Conservation (phyloP, 1,284 basidiomycete species). For the Ustilago lituana region DNA sequence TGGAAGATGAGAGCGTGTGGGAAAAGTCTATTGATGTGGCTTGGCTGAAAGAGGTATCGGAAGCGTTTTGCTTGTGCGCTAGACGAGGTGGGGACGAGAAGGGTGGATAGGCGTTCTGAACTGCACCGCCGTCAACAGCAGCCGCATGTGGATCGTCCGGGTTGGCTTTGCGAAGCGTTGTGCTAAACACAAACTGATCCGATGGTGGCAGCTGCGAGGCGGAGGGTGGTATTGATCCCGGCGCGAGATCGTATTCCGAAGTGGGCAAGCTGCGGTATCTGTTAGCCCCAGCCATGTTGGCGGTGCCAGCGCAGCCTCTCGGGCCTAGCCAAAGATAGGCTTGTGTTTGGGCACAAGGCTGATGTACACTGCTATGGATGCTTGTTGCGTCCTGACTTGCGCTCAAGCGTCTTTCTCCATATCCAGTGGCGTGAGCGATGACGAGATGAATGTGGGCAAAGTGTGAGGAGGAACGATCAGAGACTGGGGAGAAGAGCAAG, state of each 20-base stretch:
- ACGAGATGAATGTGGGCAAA: no score
- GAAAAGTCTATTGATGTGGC: slow-evolving; percentile 17
- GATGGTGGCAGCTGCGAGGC: slow-evolving; percentile 16
- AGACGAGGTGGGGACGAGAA: slow-evolving; percentile 26
- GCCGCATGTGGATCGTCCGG: slow-evolving; percentile 33
- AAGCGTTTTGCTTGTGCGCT: slow-evolving; percentile 27
- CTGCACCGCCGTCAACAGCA: no score
- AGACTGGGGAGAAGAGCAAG: no score
- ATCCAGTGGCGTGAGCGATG: no score
- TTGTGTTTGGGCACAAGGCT: no score
- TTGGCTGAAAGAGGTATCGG: slow-evolving; percentile 12
- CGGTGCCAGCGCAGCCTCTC: no score
- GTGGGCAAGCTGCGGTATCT: slow-evolving; percentile 30
- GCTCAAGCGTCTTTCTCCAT: no score
- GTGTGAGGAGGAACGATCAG: no score
- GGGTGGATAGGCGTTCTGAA: slow-evolving; percentile 16
- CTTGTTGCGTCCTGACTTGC: no score
- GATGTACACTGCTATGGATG: no score
- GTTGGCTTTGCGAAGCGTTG: slow-evolving; percentile 46
- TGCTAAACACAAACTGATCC: slow-evolving; percentile 54
- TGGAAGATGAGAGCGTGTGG: slow-evolving; percentile 2
- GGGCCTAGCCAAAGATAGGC: no score
- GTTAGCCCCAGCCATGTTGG: slow-evolving; percentile 30
- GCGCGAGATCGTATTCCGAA: slow-evolving; percentile 26
- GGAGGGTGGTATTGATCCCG: slow-evolving; percentile 15